Percentiles rank a stretch among this genome's conserved stretches.
These are phyloP conservation scores for Hypoxylon sp. DNA, from an alignment of 2,329 filamentous ascomycete species.

Conservation along the genomic window DNA sequence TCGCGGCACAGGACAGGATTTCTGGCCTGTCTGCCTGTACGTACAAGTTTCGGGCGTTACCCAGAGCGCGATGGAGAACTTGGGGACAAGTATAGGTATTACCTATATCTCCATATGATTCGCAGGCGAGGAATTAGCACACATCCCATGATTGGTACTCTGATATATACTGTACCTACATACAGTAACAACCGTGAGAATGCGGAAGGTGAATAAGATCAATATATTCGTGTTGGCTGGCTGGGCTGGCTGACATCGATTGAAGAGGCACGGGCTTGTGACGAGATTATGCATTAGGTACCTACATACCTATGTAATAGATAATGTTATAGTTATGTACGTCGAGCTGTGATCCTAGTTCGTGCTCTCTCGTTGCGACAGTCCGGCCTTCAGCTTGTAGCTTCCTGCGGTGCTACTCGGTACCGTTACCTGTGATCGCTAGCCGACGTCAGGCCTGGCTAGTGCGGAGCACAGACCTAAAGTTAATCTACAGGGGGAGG, in stretches of 20 bases:
- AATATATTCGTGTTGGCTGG: constrained; percentile 9
- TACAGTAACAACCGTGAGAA: constrained; percentile 1
- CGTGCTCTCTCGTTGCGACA: constrained; percentile 1
- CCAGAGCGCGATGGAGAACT: constrained; percentile 1
- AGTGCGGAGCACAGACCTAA: constrained; percentile 35
- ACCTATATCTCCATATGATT: too few relatives aligned
- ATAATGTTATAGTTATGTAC: background rate
- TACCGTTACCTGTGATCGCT: constrained; percentile 37
- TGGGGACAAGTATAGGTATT: too few relatives aligned
- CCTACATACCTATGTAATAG: background rate
- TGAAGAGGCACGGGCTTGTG: constrained; percentile 6
- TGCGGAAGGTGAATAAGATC: background rate
- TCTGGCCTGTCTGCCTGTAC: background rate
- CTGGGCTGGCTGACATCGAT: constrained; percentile 1
- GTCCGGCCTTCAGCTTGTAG: background rate
- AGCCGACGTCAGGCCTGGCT: constrained; percentile 38
- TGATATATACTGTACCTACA: constrained; percentile 2
- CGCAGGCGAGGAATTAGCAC: background rate
- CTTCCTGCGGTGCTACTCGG: constrained; percentile 30
- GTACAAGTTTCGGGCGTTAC: constrained; percentile 3
- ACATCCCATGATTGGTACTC: background rate
- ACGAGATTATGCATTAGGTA: constrained; percentile 2
- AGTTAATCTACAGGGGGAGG: constrained; percentile 33
- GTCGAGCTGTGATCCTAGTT: constrained; percentile 10
- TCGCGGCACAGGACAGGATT: background rate